Percentiles rank a stretch among this genome's conserved stretches.
These are phyloP conservation scores for Vigna unguiculata DNA, from an alignment of 306 rosid genomes.

Conservation along the genomic window DNA sequence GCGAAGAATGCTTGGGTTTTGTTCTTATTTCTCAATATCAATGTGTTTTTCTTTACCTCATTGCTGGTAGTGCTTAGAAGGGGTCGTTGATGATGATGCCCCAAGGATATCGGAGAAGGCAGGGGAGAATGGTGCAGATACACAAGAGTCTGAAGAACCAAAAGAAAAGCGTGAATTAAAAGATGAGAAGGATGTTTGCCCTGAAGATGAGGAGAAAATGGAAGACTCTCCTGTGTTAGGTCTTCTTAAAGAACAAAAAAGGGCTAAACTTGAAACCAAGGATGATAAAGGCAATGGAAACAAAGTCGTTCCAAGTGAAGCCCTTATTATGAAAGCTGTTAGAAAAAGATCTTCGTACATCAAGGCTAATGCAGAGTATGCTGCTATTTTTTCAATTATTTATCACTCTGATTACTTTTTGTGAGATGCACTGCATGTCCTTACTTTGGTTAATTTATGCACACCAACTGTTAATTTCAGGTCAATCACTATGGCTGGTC, in stretches of 20 bases:
- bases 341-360: conserved; percentile 71
- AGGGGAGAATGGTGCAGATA: conserved; percentile 54
- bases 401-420: conserved; percentile 6
- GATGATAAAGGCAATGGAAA: conserved; percentile 55
- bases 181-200: conserved; percentile 55
- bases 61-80: conserved; percentile 72
- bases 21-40: conserved; percentile 11
- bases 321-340: conserved; percentile 73
- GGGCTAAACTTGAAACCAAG: conserved; percentile 49
- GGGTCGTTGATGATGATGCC: conserved; percentile 59
- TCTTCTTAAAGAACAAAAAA: conserved; percentile 63
- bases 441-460: conserved; percentile 15
- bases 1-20: conserved; percentile 26
- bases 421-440: conserved; percentile 16
- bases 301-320: conserved; percentile 66
- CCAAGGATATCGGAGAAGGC: conserved; percentile 60
- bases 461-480: conserved; percentile 54
- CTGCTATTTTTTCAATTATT: conserved; percentile 38
- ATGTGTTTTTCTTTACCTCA: conserved; percentile 31
- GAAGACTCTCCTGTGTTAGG: conserved; percentile 84
- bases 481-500: conserved; percentile 75
- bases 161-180: conserved; percentile 54
- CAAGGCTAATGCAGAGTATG: conserved; percentile 91
- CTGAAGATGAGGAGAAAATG: conserved; percentile 70
- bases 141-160: conserved; percentile 57